Conservation (phyloP, 2,329 filamentous ascomycete species). For the Ceratocystis huliohia region DNA sequence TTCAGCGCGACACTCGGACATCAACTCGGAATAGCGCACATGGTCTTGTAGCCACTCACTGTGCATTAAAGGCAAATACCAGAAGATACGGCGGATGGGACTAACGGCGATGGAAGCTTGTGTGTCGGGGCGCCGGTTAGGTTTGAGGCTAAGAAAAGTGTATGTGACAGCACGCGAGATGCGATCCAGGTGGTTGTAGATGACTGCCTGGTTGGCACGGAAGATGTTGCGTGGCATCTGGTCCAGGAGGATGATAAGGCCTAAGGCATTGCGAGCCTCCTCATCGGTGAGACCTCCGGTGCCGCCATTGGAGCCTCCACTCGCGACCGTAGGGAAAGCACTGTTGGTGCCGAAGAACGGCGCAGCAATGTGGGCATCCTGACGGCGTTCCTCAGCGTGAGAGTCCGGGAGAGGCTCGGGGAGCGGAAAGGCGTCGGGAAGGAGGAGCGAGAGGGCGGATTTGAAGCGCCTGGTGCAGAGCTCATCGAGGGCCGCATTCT, state of each 20-base stretch:
- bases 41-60: slow-evolving; percentile 39
- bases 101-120: slow-evolving; percentile 27
- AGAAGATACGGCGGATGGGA: slow-evolving; percentile 39
- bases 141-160: slow-evolving; percentile 25
- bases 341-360: slow-evolving; percentile 16
- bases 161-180: slow-evolving; percentile 36
- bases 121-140: slow-evolving; percentile 12
- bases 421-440: slow-evolving; percentile 24
- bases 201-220: slow-evolving; percentile 36
- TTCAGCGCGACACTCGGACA: slow-evolving; percentile 27
- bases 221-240: slow-evolving; percentile 51
- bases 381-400: slow-evolving; percentile 13
- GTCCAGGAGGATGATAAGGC: slow-evolving; percentile 46
- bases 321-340: not conserved
- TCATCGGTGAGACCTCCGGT: slow-evolving; percentile 8
- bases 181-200: slow-evolving; percentile 45
- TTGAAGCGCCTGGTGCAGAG: slow-evolving; percentile 9
- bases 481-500: slow-evolving; percentile 16
- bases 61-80: slow-evolving; percentile 49
- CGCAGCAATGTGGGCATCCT: slow-evolving; percentile 13
- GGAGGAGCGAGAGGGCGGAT: slow-evolving; percentile 3
- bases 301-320: not conserved
- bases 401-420: slow-evolving; percentile 23
- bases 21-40: slow-evolving; percentile 28
- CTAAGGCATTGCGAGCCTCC: slow-evolving; percentile 32